Conservation (phyloP, 768 basidiomycete genomes). For the Cystofilobasidium bisporidii region DNA sequence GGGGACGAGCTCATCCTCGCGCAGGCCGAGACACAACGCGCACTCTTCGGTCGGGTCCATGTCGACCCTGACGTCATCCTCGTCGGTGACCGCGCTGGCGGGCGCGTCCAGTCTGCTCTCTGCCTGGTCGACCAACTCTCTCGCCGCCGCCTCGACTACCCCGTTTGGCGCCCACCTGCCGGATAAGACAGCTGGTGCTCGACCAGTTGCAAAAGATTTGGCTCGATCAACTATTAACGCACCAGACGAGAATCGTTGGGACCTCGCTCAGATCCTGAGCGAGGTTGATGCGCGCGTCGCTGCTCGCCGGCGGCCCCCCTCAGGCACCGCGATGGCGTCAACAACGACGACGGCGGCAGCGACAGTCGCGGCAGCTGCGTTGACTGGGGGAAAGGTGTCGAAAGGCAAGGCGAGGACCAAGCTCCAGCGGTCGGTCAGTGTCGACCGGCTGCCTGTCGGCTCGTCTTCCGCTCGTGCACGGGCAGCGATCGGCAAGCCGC, state of each 20-base stretch:
- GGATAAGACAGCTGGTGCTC: background rate
- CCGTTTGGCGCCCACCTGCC: too few species aligned
- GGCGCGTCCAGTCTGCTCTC: background rate
- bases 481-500: background rate
- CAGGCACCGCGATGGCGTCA: background rate
- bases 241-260: constrained; percentile 9
- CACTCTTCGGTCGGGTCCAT: background rate
- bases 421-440: background rate
- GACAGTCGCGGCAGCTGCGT: background rate
- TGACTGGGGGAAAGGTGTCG: too few species aligned
- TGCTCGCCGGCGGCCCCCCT: background rate
- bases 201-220: background rate
- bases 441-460: background rate
- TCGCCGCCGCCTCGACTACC: background rate
- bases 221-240: background rate
- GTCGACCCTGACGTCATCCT: background rate
- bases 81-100: background rate
- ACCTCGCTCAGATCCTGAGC: constrained; percentile 10
- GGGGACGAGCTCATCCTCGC: background rate
- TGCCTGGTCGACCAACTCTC: background rate
- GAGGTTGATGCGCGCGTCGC: constrained; percentile 19
- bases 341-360: background rate
- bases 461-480: too few species aligned
- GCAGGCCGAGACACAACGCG: background rate
- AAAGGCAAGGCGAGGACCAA: too few species aligned